phyloP scores from a whole-genome alignment of 768 basidiomycete species.

The Lactarius indigo region DNA sequence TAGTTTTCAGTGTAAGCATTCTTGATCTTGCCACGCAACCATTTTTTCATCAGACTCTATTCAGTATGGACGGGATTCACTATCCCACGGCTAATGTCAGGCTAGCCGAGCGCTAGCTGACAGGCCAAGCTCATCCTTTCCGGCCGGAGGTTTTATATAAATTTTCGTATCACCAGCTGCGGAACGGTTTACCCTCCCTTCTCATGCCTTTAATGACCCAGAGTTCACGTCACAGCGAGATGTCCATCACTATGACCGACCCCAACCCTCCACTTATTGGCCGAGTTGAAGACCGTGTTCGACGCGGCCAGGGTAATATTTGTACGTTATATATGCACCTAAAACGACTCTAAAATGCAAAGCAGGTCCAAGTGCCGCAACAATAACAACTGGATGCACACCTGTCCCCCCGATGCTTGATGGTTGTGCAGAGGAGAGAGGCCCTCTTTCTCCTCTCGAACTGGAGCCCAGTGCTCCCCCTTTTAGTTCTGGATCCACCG shows the following conservation, averaged over 20 bases:
- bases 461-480: not conserved
- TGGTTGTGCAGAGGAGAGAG: not conserved
- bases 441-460: not conserved
- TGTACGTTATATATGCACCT: not conserved
- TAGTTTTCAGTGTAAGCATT: not conserved
- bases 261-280: not conserved
- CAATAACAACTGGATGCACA: not conserved
- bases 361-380: not conserved
- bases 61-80: not conserved
- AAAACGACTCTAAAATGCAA: not conserved
- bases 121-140: not conserved
- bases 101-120: not conserved
- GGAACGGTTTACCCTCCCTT: not conserved
- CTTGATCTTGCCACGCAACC: not conserved
- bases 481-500: not conserved
- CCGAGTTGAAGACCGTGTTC: not conserved
- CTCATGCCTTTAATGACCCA: slow-evolving; percentile 12
- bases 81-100: not conserved
- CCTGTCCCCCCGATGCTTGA: not conserved
- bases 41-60: not conserved
- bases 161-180: not conserved
- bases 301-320: not conserved
- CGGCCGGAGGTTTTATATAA: not conserved
- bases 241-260: slow-evolving; percentile 2
- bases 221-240: slow-evolving; percentile 8